Evolutionary conservation across 1,139 yeast species (phyloP).

Genomic region (Candida neerlandica): DNA sequence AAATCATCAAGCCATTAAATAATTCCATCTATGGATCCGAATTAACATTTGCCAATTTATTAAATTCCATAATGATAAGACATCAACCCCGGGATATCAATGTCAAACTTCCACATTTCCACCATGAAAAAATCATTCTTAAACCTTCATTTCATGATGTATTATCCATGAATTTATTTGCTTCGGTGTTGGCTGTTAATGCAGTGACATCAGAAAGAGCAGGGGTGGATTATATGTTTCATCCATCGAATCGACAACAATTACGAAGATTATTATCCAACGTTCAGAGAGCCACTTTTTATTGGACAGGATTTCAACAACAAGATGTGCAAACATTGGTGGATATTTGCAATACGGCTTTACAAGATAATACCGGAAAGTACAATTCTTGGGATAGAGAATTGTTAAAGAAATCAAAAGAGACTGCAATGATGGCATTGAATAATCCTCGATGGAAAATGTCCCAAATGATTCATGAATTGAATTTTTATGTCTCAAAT

Average conservation of each 20-base stretch:
- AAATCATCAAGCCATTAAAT: slow-evolving; percentile 52
- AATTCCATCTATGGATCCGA: slow-evolving; percentile 40
- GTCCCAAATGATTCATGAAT: slow-evolving; percentile 59
- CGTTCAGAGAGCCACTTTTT: slow-evolving; percentile 66
- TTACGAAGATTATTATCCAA: slow-evolving; percentile 59
- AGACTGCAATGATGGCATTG: slow-evolving; percentile 50
- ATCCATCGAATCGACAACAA: slow-evolving; percentile 56
- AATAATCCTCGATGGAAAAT: slow-evolving; percentile 58
- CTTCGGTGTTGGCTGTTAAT: slow-evolving; percentile 68
- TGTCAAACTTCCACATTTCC: slow-evolving; percentile 58
- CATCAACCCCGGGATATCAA: slow-evolving; percentile 60
- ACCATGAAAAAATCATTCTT: slow-evolving; percentile 57
- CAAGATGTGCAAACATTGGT: slow-evolving; percentile 56
- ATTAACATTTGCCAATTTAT: slow-evolving; percentile 39
- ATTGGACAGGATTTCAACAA: slow-evolving; percentile 72
- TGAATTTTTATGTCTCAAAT: slow-evolving; percentile 54
- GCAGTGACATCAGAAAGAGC: slow-evolving; percentile 72
- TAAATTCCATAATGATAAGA: slow-evolving; percentile 53
- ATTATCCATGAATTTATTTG: slow-evolving; percentile 61
- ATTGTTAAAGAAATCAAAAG: slow-evolving; percentile 44
- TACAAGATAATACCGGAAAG: slow-evolving; percentile 33
- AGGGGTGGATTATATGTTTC: slow-evolving; percentile 72
- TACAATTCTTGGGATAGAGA: slow-evolving; percentile 40
- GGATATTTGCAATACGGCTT: slow-evolving; percentile 48
- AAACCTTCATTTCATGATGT: slow-evolving; percentile 65